Evolutionary conservation across 2,329 filamentous ascomycete genomes (phyloP).

Genomic region (Rutstroemia sydowiana): DNA sequence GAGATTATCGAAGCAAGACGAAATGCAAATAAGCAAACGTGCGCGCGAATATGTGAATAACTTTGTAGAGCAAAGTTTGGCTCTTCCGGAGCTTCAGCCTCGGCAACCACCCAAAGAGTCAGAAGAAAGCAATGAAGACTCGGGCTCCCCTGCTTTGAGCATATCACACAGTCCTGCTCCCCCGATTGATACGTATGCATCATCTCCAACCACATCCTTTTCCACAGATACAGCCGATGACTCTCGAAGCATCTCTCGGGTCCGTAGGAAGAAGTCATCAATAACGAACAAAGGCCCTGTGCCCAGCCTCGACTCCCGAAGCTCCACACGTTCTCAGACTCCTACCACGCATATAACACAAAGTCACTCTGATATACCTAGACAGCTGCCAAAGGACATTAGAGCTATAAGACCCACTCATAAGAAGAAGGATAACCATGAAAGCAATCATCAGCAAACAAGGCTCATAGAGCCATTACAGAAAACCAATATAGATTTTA

Average conservation of each 20-base stretch:
- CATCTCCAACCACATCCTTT: background rate
- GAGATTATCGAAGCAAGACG: background rate
- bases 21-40: constrained; percentile 5
- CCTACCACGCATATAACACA: background rate
- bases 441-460: background rate
- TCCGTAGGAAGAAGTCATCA: background rate
- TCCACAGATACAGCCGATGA: background rate
- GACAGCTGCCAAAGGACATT: background rate
- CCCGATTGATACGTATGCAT: background rate
- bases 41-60: constrained; percentile 3
- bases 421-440: background rate
- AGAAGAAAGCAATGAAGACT: background rate
- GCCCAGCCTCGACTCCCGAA: background rate
- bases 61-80: constrained; percentile 1
- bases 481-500: background rate
- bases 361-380: background rate
- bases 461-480: background rate
- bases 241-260: background rate
- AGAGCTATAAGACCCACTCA: too few relatives aligned
- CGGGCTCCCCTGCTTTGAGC: background rate
- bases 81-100: background rate
- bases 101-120: background rate
- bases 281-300: background rate
- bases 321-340: background rate
- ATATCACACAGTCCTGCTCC: background rate